Percentiles rank a stretch among this genome's conserved stretches.
Evolutionary conservation across 1,139 yeast genomes (phyloP).

Genomic region (Hemisphaericaspora lyxosophila): DNA sequence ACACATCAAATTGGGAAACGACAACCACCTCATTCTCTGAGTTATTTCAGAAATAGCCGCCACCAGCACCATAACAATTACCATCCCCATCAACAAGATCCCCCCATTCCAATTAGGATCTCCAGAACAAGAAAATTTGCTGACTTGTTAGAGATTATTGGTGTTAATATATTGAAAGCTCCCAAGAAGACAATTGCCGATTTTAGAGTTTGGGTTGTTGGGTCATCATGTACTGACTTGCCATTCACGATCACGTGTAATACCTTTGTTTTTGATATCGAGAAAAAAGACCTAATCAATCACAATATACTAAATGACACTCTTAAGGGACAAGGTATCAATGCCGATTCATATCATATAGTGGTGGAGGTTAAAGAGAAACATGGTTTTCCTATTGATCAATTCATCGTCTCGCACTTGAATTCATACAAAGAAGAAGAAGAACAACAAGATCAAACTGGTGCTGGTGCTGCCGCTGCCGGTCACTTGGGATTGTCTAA

Average conservation of each 20-base stretch:
- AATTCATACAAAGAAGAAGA: conserved; percentile 5
- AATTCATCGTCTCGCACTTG: conserved; percentile 15
- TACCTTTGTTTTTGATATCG: conserved; percentile 32
- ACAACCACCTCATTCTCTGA: conserved; percentile 13
- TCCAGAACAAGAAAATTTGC: conserved; percentile 37
- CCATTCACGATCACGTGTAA: conserved; percentile 26
- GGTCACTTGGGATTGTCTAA: conserved; percentile 67
- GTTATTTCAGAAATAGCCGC: conserved; percentile 13
- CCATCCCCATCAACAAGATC: conserved; percentile 11
- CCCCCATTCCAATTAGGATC: conserved; percentile 20
- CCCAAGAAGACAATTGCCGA: conserved; percentile 16
- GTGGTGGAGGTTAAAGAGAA: conserved; percentile 34
- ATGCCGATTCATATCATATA: conserved; percentile 28
- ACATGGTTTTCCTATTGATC: conserved; percentile 27
- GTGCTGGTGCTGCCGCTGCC: conserved; percentile 24
- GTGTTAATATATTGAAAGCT: conserved; percentile 20
- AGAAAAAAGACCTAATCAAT: conserved; percentile 31
- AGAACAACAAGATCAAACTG: conserved; percentile 1
- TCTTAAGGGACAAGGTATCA: conserved; percentile 35
- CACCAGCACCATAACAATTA: conserved; percentile 10
- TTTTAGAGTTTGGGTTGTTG: conserved; percentile 43
- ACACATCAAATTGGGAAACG: conserved; percentile 49
- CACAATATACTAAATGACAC: conserved; percentile 24
- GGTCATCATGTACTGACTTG: conserved; percentile 22
- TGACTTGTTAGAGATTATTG: conserved; percentile 30